Percentiles rank a stretch among this genome's conserved stretches.
Evolutionary conservation across 148 eudicot genomes (phyloP).

Genomic region (Fallopia convolvulus): DNA sequence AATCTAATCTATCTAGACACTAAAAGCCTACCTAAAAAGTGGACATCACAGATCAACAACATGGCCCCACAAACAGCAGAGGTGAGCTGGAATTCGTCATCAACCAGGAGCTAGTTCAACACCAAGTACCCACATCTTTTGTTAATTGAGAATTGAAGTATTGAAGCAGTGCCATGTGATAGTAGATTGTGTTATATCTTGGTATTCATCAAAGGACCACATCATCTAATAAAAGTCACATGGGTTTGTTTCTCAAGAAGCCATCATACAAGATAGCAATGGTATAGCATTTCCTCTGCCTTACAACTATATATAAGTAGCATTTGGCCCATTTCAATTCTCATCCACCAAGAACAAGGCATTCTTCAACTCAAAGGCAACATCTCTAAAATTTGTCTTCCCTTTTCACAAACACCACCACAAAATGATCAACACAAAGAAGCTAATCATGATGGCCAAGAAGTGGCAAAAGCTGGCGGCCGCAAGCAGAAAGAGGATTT

Average conservation of each 20-base stretch:
- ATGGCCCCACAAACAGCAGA: too few relatives aligned
- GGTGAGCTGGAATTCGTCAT: too few relatives aligned
- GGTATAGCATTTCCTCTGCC: neutral
- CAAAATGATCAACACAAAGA: slow-evolving; percentile 9
- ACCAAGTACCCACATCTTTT: too few relatives aligned
- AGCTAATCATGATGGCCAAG: slow-evolving; percentile 7
- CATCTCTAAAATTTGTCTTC: too few relatives aligned
- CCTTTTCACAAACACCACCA: neutral
- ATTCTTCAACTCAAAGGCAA: too few relatives aligned
- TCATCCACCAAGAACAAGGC: too few relatives aligned
- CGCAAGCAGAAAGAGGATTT: slow-evolving; percentile 10
- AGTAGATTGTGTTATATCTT: too few relatives aligned
- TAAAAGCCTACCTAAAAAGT: too few relatives aligned
- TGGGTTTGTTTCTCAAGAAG: neutral
- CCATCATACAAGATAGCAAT: neutral
- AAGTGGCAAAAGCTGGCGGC: neutral
- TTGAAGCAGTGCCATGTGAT: neutral
- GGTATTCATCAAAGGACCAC: neutral
- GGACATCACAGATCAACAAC: too few relatives aligned
- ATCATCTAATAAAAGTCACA: neutral
- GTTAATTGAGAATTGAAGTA: neutral
- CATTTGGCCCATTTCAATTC: too few relatives aligned
- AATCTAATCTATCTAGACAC: too few relatives aligned
- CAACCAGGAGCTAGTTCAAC: too few relatives aligned
- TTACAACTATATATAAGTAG: neutral